Percentiles rank a stretch among this genome's conserved stretches.
Evolutionary conservation across 2,329 filamentous ascomycete species (phyloP).

Genomic region (Salinomyces thailandicus): DNA sequence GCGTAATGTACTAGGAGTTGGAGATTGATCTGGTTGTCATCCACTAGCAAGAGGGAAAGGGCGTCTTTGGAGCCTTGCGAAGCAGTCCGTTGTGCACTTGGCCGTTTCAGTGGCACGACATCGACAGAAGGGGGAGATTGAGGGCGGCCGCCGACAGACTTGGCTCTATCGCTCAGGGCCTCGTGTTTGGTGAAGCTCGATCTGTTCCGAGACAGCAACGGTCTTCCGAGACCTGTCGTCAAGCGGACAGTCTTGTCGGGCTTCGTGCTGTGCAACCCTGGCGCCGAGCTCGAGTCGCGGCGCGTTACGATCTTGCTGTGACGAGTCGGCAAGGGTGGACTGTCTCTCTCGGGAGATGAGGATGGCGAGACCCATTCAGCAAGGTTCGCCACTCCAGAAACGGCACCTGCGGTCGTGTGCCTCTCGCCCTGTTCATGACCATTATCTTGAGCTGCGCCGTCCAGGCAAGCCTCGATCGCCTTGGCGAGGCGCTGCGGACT

Average conservation of each 20-base stretch:
- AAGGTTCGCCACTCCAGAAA: conserved; percentile 6
- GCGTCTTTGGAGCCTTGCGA: conserved; percentile 1
- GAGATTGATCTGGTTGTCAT: conserved; percentile 28
- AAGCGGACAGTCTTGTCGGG: too few species aligned
- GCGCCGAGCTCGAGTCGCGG: too few species aligned
- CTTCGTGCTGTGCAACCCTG: too few species aligned
- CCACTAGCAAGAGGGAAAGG: conserved; percentile 23
- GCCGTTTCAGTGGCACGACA: neutral
- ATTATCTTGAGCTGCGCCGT: neutral
- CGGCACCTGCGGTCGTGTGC: conserved; percentile 3
- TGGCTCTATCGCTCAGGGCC: neutral
- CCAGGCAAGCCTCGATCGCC: conserved; percentile 12
- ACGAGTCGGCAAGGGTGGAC: neutral
- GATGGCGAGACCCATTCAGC: neutral
- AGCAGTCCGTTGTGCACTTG: neutral
- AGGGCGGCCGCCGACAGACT: conserved; percentile 1
- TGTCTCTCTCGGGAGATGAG: neutral
- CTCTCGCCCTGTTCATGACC: neutral
- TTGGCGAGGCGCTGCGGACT: conserved; percentile 15
- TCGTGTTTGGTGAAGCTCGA: too few species aligned
- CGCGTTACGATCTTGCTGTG: neutral
- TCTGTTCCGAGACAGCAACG: too few species aligned
- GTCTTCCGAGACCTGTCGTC: too few species aligned
- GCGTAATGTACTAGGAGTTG: conserved; percentile 23
- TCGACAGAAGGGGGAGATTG: conserved; percentile 2